phyloP scores from a whole-genome alignment of 768 basidiomycete species.

The Ramaria sp. region DNA sequence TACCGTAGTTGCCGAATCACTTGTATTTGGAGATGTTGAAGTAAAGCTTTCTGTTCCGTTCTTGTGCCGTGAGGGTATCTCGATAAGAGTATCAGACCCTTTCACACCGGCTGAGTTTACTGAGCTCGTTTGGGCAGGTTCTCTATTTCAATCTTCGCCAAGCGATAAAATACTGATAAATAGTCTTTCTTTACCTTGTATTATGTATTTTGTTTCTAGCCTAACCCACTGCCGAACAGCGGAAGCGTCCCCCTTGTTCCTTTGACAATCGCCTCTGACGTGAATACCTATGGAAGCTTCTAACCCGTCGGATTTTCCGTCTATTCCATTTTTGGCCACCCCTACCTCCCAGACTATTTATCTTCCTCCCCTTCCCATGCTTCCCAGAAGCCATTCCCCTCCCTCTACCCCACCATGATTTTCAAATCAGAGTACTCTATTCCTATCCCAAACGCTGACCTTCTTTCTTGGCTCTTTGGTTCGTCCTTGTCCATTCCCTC shows the following conservation, averaged over 20 bases:
- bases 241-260: constrained; percentile 1
- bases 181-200: too few relatives aligned
- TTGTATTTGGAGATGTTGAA: too few relatives aligned
- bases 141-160: too few relatives aligned
- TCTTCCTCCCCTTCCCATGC: background rate
- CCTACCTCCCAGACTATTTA: background rate
- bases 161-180: too few relatives aligned
- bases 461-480: constrained; percentile 11
- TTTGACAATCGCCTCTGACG: background rate
- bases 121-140: too few relatives aligned
- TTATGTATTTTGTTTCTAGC: background rate
- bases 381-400: background rate
- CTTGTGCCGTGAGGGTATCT: too few relatives aligned
- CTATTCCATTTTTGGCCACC: constrained; percentile 1
- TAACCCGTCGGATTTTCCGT: background rate
- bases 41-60: too few relatives aligned
- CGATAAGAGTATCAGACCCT: too few relatives aligned
- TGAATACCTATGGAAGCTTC: background rate
- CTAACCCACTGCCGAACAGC: background rate
- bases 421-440: constrained; percentile 9
- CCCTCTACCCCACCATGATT: background rate
- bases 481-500: background rate
- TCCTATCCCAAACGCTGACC: constrained; percentile 9
- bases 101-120: too few relatives aligned
- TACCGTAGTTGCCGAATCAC: background rate